phyloP scores from a whole-genome alignment of 2,329 filamentous ascomycete genomes.

The Ceratocystis lukuohia region DNA sequence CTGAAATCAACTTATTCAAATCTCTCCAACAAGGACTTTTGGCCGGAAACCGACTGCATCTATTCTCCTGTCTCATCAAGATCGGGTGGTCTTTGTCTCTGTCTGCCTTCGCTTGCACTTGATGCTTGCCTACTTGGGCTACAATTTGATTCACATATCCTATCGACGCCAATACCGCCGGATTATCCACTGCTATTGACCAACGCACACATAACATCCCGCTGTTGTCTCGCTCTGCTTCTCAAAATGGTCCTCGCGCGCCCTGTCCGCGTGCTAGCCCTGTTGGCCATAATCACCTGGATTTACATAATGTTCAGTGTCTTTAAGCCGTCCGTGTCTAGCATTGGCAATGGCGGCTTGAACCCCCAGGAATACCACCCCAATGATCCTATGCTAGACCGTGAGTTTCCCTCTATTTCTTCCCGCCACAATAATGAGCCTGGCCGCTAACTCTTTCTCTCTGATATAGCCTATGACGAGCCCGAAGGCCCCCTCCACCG shows the following conservation, averaged over 20 bases:
- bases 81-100: no score
- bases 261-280: conserved; percentile 66
- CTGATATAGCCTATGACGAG: conserved; percentile 61
- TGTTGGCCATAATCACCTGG: conserved; percentile 58
- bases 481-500: conserved; percentile 64
- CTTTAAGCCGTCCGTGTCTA: conserved; percentile 43
- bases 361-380: conserved; percentile 43
- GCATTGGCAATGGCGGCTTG: conserved; percentile 24
- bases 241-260: conserved; percentile 67
- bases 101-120: no score
- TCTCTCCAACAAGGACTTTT: no score
- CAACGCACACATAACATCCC: not conserved
- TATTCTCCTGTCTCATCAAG: no score
- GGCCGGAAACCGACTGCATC: no score
- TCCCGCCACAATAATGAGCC: not conserved
- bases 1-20: no score
- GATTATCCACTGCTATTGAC: not conserved
- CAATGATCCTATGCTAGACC: conserved; percentile 73
- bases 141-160: not conserved
- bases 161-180: no score
- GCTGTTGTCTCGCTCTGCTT: not conserved
- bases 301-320: conserved; percentile 68
- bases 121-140: not conserved
- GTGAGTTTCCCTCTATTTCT: conserved; percentile 38
- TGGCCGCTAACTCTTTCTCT: conserved; percentile 8